phyloP scores from a whole-genome alignment of 345 rosid genomes.

The Ceriops decandra region DNA sequence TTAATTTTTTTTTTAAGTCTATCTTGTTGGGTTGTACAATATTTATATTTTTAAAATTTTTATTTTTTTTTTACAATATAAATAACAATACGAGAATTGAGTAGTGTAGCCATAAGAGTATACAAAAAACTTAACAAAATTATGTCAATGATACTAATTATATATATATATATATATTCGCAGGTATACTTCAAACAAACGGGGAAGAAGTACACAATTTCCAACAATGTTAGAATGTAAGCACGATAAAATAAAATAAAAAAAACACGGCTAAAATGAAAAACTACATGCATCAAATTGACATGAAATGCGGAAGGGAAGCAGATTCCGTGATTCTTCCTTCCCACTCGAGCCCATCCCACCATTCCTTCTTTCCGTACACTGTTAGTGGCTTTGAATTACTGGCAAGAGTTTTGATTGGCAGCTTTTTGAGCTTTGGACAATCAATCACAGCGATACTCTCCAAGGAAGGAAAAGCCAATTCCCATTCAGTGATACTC shows the following conservation, averaged over 20 bases:
- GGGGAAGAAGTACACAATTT: background rate
- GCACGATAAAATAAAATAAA: background rate
- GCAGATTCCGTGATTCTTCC: constrained; percentile 17
- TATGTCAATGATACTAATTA: too few relatives aligned
- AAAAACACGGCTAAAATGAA: background rate
- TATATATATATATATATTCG: too few relatives aligned
- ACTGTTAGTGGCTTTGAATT: constrained; percentile 23
- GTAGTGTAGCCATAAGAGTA: too few relatives aligned
- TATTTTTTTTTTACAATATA: too few relatives aligned
- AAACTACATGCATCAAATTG: constrained; percentile 23
- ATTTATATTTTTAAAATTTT: too few relatives aligned
- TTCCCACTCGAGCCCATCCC: constrained; percentile 40
- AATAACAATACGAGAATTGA: too few relatives aligned
- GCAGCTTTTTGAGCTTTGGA: constrained; percentile 38
- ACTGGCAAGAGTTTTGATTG: constrained; percentile 15
- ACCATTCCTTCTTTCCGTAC: constrained; percentile 43
- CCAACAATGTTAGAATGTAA: background rate
- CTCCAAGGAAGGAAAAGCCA: constrained; percentile 33
- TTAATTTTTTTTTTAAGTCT: too few relatives aligned
- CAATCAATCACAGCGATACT: constrained; percentile 41
- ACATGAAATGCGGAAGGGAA: constrained; percentile 30
- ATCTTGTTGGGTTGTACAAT: too few relatives aligned
- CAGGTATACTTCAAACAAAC: too few relatives aligned
- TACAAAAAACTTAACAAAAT: too few relatives aligned
- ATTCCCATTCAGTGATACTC: constrained; percentile 30